Evolutionary conservation across 2,329 filamentous ascomycete species (phyloP).

Genomic region (Penicillium glabrum): DNA sequence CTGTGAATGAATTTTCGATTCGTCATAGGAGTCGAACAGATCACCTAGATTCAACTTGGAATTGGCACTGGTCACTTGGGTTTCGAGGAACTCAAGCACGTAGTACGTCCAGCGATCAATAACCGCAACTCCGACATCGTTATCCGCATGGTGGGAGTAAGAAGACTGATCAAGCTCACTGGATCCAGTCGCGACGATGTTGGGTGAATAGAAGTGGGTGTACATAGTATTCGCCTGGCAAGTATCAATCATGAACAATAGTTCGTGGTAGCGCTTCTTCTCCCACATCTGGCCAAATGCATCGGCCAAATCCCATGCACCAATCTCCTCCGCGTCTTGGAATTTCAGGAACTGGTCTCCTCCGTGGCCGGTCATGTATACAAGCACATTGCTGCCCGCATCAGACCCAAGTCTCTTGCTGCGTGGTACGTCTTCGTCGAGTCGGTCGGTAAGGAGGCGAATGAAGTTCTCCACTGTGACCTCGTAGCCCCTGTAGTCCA

Average conservation of each 20-base stretch:
- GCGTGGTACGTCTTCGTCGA: constrained; percentile 89
- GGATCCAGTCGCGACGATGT: constrained; percentile 97
- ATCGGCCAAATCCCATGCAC: constrained; percentile 91
- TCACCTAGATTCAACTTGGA: constrained; percentile 90
- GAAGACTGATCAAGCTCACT: constrained; percentile 94
- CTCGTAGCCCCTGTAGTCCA: constrained; percentile 97
- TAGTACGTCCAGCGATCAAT: constrained; percentile 99
- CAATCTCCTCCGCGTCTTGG: constrained; percentile 96
- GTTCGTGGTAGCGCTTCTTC: constrained; percentile 98
- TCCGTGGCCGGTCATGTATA: constrained; percentile 99
- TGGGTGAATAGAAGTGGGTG: constrained; percentile 94
- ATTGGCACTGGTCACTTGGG: constrained; percentile 78
- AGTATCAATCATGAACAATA: constrained; percentile 99
- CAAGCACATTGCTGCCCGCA: constrained; percentile 91
- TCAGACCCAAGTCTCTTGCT: constrained; percentile 94
- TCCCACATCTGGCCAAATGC: constrained; percentile 99
- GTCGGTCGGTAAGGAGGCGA: constrained; percentile 86
- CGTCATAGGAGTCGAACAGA: constrained; percentile 94
- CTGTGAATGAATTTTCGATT: constrained; percentile 88
- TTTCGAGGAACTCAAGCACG: constrained; percentile 94
- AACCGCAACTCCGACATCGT: constrained; percentile 95
- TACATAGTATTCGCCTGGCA: constrained; percentile 99
- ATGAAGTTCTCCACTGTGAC: constrained; percentile 99
- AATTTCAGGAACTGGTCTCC: constrained; percentile 99
- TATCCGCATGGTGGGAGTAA: constrained; percentile 97